Evolutionary conservation across 2,329 filamentous ascomycete species (phyloP).

Genomic region (Alternaria triticina): DNA sequence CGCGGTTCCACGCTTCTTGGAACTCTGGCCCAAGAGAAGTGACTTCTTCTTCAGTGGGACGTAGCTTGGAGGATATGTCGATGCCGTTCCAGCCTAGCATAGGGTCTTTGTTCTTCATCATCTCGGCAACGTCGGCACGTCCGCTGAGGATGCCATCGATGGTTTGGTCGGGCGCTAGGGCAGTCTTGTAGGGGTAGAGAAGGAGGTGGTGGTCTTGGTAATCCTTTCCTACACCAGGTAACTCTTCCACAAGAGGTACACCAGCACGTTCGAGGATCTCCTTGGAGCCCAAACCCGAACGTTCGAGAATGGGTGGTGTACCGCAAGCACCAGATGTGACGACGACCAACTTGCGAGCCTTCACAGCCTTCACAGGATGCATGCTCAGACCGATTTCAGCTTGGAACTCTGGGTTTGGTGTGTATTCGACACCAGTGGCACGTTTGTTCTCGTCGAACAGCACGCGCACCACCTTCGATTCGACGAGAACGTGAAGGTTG

Average conservation of each 20-base stretch:
- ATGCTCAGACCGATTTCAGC: slow-evolving; percentile 37
- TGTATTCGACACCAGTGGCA: slow-evolving; percentile 66
- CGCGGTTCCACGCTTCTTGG: slow-evolving; percentile 60
- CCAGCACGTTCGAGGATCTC: slow-evolving; percentile 57
- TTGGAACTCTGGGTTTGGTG: slow-evolving; percentile 55
- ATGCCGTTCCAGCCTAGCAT: slow-evolving; percentile 65
- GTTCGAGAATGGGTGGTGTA: slow-evolving; percentile 64
- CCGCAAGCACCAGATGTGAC: slow-evolving; percentile 59
- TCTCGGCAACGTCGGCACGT: slow-evolving; percentile 53
- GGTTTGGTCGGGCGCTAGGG: slow-evolving; percentile 55
- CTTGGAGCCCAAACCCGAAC: slow-evolving; percentile 66
- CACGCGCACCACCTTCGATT: slow-evolving; percentile 63
- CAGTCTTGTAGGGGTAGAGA: slow-evolving; percentile 60
- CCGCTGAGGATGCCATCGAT: slow-evolving; percentile 62
- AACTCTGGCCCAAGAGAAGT: slow-evolving; percentile 61
- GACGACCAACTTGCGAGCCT: slow-evolving; percentile 63
- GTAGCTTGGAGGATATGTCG: slow-evolving; percentile 63
- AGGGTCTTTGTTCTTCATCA: slow-evolving; percentile 57
- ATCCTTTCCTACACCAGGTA: slow-evolving; percentile 69
- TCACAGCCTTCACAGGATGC: slow-evolving; percentile 49
- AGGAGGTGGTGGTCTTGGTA: slow-evolving; percentile 67
- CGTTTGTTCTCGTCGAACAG: slow-evolving; percentile 61
- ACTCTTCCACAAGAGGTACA: slow-evolving; percentile 61
- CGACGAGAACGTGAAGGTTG: slow-evolving; percentile 65
- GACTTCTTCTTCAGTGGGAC: slow-evolving; percentile 61